Evolutionary conservation across 495 filamentous ascomycete species (phyloP), one percentile per base, ranked within the genome.

Genomic region (Aspergillus hancockii): DNA sequence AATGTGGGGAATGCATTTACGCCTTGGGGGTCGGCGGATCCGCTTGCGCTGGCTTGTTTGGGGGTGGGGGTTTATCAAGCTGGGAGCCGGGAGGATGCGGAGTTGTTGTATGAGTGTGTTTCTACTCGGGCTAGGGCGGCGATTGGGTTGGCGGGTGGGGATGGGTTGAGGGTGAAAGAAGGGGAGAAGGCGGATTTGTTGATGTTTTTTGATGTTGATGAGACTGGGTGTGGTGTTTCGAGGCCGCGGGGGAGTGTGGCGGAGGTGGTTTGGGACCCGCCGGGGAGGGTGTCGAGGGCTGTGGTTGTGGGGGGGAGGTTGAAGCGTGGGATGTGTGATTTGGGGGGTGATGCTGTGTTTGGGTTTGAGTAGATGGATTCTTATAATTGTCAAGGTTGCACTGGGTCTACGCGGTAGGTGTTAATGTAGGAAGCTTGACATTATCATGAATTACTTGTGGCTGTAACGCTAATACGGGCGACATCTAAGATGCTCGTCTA

Each of bases 1-100:
- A 92, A 92, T 60, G 83, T 91, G 18, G 88, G 88, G 2, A 91
- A 92, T 69, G 85, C 88, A 0, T 91, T 92, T 62, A 90, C 90
- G 10, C 90, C 88, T 0, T 85, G 87, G 61, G 89, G 88, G 0
- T 83, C 74, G n/a, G 83, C 79, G n/a, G 90, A 91, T 71, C 88
- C 89, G 1, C 60, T 92, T 54, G 74, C 75, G 18, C 64, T 90
- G 49, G 87, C 87, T 40, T 85, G 82, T 47, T 65, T 86, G 47
- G 81, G 83, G 7, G 87, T 91, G 5, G 87, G 85, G 0, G 56
- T 90, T 4, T 92, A 91, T 63, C 86, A 90, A 52, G 83, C 84
- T 3, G 89, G 87, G 0, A 86, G 82, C 5, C 74, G 78, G 65
- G 60, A 65, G 14, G 85, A 87, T 69, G 80, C 84, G 2, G 79